These are phyloP conservation scores for Hypoxylon sp. DNA, from an alignment of 2,329 filamentous ascomycete species.

Conservation along the genomic window DNA sequence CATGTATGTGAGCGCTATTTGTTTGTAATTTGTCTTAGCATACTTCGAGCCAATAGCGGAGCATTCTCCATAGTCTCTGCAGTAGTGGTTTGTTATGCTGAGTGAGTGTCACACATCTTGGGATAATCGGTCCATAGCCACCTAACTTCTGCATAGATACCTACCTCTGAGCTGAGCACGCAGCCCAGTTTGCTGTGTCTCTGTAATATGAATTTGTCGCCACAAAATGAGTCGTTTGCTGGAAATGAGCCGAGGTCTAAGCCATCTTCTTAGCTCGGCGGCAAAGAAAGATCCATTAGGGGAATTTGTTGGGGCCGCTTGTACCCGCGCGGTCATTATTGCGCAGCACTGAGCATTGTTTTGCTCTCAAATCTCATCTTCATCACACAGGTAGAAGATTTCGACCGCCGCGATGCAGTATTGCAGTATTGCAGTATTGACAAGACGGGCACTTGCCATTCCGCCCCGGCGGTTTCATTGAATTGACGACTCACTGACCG, in stretches of 20 bases:
- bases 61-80: slow-evolving; percentile 33
- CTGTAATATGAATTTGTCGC: slow-evolving; percentile 32
- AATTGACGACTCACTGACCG: slow-evolving; percentile 39
- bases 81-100: slow-evolving; percentile 36
- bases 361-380: slow-evolving; percentile 20
- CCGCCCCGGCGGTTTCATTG: slow-evolving; percentile 37
- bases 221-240: slow-evolving; percentile 32
- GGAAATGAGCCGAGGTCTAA: slow-evolving; percentile 37
- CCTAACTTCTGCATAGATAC: slow-evolving; percentile 18
- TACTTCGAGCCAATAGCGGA: slow-evolving; percentile 32
- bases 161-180: slow-evolving; percentile 12
- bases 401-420: slow-evolving; percentile 25
- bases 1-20: slow-evolving; percentile 34
- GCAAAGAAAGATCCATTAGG: slow-evolving; percentile 32
- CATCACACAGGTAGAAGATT: slow-evolving; percentile 2
- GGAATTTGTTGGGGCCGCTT: slow-evolving; percentile 28
- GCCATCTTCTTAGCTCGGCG: slow-evolving; percentile 34
- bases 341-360: slow-evolving; percentile 13
- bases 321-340: slow-evolving; percentile 36
- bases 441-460: slow-evolving; percentile 29
- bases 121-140: slow-evolving; percentile 19
- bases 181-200: slow-evolving; percentile 33
- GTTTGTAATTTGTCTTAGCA: slow-evolving; percentile 36
- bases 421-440: slow-evolving; percentile 1
- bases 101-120: slow-evolving; percentile 11